These are phyloP conservation scores for Ophiostoma australiae DNA, from an alignment of 2,329 filamentous ascomycete genomes.

Conservation along the genomic window DNA sequence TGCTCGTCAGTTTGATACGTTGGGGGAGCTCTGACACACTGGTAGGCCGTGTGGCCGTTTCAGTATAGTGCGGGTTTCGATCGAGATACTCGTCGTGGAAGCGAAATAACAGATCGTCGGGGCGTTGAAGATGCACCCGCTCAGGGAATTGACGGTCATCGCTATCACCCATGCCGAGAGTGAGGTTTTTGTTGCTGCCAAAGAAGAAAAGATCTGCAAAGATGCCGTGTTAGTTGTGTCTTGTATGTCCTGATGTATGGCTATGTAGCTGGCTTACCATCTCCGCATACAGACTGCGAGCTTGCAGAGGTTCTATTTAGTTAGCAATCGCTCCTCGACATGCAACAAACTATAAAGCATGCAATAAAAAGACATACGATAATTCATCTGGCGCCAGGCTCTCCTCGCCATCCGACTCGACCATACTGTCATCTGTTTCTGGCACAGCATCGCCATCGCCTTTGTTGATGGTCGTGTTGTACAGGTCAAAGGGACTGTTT, in stretches of 20 bases:
- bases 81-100: conserved; percentile 67
- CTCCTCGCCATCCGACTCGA: conserved; percentile 5
- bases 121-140: conserved; percentile 68
- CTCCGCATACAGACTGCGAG: conserved; percentile 46
- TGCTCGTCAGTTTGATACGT: conserved; percentile 63
- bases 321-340: background rate
- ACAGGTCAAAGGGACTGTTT: conserved; percentile 90
- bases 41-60: conserved; percentile 23
- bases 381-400: background rate
- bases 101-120: conserved; percentile 67
- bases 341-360: background rate
- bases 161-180: conserved; percentile 88
- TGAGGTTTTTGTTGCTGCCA: conserved; percentile 93
- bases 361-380: background rate
- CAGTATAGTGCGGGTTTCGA: conserved; percentile 29
- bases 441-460: conserved; percentile 39
- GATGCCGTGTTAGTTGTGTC: background rate
- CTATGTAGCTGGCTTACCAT: conserved; percentile 35
- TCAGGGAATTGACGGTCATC: conserved; percentile 94
- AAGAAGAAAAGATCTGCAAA: conserved; percentile 74
- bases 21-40: conserved; percentile 59
- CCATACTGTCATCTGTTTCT: conserved; percentile 18
- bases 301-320: conserved; percentile 9
- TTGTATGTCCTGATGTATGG: background rate
- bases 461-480: conserved; percentile 78